These are phyloP conservation scores for Sphagnum tenellum DNA, from an alignment of 225 moss, liverwort and hornwort genomes.

Conservation along the genomic window DNA sequence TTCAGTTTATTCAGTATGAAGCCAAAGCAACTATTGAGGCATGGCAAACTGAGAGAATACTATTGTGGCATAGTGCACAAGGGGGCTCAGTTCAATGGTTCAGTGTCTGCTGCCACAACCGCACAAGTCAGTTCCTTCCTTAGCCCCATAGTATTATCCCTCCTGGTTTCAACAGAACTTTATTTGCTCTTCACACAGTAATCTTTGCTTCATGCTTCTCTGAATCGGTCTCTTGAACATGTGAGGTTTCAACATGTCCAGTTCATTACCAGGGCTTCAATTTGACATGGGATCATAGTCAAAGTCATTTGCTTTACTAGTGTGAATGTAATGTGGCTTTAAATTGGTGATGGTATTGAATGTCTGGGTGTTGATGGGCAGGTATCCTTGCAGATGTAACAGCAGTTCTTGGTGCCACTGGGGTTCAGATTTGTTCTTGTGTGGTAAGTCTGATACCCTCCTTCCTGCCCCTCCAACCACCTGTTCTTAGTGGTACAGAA, in stretches of 20 bases:
- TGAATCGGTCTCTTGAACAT: no score
- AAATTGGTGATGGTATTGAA: slow-evolving; percentile 1
- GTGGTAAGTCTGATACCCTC: slow-evolving; percentile 54
- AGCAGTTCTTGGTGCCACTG: slow-evolving; percentile 59
- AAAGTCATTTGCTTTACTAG: no score
- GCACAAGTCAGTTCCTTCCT: slow-evolving; percentile 48
- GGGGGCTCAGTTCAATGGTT: slow-evolving; percentile 82
- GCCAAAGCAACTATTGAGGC: slow-evolving; percentile 70
- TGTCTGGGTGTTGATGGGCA: slow-evolving; percentile 19
- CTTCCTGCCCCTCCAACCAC: background rate
- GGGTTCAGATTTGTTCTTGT: slow-evolving; percentile 81
- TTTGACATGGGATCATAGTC: no score
- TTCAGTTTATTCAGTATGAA: slow-evolving; percentile 61
- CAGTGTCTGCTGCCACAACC: slow-evolving; percentile 82
- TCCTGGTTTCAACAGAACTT: no score
- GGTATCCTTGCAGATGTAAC: slow-evolving; percentile 96
- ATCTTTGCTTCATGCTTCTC: no score
- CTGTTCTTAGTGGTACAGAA: no score
- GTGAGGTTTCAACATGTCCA: no score
- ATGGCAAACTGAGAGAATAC: slow-evolving; percentile 82
- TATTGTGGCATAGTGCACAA: slow-evolving; percentile 78
- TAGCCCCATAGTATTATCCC: no score
- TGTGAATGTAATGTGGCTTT: background rate
- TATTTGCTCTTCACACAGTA: no score
- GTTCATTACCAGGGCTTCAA: no score